These are phyloP conservation scores for Pleurotus platypus DNA, from an alignment of 768 basidiomycete genomes.

Conservation along the genomic window DNA sequence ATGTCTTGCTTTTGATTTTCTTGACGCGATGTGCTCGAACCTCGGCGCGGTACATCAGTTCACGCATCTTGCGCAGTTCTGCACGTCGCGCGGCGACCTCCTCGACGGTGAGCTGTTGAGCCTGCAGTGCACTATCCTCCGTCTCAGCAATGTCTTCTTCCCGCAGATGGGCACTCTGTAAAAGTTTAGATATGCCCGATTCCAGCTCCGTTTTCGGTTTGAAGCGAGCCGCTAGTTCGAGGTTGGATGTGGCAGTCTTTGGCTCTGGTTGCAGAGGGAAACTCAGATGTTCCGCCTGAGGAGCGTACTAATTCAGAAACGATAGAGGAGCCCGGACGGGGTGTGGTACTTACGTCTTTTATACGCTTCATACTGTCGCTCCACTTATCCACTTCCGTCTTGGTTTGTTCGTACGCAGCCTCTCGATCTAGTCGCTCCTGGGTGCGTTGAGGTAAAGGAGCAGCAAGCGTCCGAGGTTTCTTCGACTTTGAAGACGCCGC, in stretches of 20 bases:
- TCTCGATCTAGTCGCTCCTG: constrained; percentile 91
- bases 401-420: constrained; percentile 93
- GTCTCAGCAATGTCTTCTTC: constrained; percentile 76
- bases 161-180: constrained; percentile 77
- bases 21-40: constrained; percentile 83
- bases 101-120: constrained; percentile 79
- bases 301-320: no score
- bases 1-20: constrained; percentile 96
- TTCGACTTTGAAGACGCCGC: background rate
- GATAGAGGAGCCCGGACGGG: no score
- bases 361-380: constrained; percentile 87
- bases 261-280: constrained; percentile 77
- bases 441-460: constrained; percentile 80
- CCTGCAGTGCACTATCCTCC: constrained; percentile 69
- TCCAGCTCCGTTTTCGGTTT: constrained; percentile 89
- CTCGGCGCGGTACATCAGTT: constrained; percentile 92
- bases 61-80: constrained; percentile 85
- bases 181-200: constrained; percentile 74
- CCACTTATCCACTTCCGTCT: constrained; percentile 93
- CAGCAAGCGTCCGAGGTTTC: constrained; percentile 53
- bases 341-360: constrained; percentile 56
- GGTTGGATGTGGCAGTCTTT: constrained; percentile 56
- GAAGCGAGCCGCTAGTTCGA: constrained; percentile 81
- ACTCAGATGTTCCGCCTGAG: constrained; percentile 70
- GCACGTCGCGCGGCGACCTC: constrained; percentile 80